phyloP scores from a whole-genome alignment of 805 yeast species.

The Saccharomyces jurei region DNA sequence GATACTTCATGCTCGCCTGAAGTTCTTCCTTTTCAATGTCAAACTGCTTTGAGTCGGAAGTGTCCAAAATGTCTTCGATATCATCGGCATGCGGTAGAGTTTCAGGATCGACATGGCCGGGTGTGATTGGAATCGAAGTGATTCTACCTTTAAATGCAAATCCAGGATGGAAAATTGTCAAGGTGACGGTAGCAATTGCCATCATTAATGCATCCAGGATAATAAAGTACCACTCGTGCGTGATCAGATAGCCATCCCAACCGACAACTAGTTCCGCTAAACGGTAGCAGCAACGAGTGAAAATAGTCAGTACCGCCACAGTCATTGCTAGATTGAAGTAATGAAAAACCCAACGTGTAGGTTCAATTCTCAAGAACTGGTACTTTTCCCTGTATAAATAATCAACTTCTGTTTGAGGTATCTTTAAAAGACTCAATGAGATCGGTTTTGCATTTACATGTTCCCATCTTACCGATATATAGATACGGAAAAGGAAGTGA shows the following conservation, averaged over 20 bases:
- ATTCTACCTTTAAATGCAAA: conserved; percentile 37
- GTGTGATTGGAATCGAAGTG: conserved; percentile 19
- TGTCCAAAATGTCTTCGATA: conserved; percentile 1
- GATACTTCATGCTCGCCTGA: background rate
- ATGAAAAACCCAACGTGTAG: conserved; percentile 31
- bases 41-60: background rate
- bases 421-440: conserved; percentile 10
- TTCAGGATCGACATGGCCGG: conserved; percentile 13
- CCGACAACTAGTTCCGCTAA: conserved; percentile 57
- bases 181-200: conserved; percentile 37
- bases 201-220: conserved; percentile 58
- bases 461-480: conserved; percentile 21
- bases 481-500: conserved; percentile 39
- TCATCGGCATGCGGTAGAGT: conserved; percentile 1
- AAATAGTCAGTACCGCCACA: conserved; percentile 45
- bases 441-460: conserved; percentile 14
- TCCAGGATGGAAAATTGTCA: conserved; percentile 60
- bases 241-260: conserved; percentile 59
- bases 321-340: conserved; percentile 40
- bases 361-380: conserved; percentile 22
- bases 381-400: conserved; percentile 23
- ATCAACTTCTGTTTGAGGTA: conserved; percentile 16
- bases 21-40: background rate
- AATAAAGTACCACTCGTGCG: conserved; percentile 51
- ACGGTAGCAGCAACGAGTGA: conserved; percentile 64